phyloP scores from a whole-genome alignment of 1,284 basidiomycete species.

The Coniferiporia sulphurascens region DNA sequence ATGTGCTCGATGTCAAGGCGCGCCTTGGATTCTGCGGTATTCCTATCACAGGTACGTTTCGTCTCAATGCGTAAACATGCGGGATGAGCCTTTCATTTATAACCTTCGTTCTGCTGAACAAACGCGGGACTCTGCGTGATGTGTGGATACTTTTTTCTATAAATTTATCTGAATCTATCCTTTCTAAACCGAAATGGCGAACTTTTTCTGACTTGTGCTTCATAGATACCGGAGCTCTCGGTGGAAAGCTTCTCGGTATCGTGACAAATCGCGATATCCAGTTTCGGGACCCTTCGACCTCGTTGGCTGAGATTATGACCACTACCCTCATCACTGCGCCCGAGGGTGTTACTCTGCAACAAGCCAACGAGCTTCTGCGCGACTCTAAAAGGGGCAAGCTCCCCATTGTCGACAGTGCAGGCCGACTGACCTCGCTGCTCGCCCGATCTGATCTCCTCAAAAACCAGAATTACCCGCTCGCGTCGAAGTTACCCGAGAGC shows the following conservation, averaged over 20 bases:
- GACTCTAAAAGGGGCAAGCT: slow-evolving; percentile 98
- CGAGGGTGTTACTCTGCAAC: slow-evolving; percentile 82
- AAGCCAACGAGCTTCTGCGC: slow-evolving; percentile 94
- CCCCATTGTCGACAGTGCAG: slow-evolving; percentile 77
- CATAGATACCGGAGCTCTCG: slow-evolving; percentile 85
- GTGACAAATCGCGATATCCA: slow-evolving; percentile 97
- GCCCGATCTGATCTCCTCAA: slow-evolving; percentile 97
- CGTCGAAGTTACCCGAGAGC: slow-evolving; percentile 85
- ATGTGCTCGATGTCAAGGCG: slow-evolving; percentile 92
- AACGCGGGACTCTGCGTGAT: slow-evolving; percentile 43
- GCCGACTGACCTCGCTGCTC: slow-evolving; percentile 81
- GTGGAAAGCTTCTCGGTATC: slow-evolving; percentile 92
- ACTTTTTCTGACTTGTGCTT: slow-evolving; percentile 21
- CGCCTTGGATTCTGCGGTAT: slow-evolving; percentile 95
- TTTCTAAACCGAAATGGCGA: slow-evolving; percentile 3
- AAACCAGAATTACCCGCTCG: slow-evolving; percentile 95
- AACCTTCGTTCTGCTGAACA: slow-evolving; percentile 53
- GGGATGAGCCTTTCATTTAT: slow-evolving; percentile 36
- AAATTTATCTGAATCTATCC: slow-evolving; percentile 15
- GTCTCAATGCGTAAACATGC: slow-evolving; percentile 7
- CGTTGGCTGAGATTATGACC: slow-evolving; percentile 91
- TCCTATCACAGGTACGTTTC: slow-evolving; percentile 85
- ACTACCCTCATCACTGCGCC: slow-evolving; percentile 77
- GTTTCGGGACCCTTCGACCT: slow-evolving; percentile 71
- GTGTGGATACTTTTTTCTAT: slow-evolving; percentile 14